Evolutionary conservation across 2,329 filamentous ascomycete species (phyloP).

Genomic region (Aulographum hederae): DNA sequence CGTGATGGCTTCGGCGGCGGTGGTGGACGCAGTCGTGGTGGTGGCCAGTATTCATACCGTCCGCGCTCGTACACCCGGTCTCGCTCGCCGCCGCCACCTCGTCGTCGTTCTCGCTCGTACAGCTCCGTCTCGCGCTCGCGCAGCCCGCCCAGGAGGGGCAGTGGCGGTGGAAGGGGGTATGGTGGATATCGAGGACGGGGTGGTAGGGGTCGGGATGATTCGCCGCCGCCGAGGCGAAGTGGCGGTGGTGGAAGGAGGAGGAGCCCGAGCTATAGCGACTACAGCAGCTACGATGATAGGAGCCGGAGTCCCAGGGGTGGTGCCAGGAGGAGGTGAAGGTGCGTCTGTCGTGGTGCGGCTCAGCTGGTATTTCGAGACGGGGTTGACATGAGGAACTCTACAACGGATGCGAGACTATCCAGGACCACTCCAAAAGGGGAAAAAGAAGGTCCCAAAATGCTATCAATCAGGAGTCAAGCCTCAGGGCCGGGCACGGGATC

Average conservation of each 20-base stretch:
- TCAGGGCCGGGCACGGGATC: no score
- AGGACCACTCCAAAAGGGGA: no score
- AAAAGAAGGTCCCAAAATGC: no score
- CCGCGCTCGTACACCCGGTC: neutral
- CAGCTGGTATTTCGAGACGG: no score
- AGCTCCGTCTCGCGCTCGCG: constrained; percentile 6
- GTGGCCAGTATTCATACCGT: no score
- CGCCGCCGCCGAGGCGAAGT: constrained; percentile 1
- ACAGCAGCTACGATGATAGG: constrained; percentile 6
- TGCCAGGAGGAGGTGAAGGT: no score
- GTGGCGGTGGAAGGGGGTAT: constrained; percentile 19
- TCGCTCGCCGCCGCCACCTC: neutral
- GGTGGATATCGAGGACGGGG: constrained; percentile 5
- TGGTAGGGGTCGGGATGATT: constrained; percentile 4
- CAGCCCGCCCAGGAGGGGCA: constrained; percentile 13
- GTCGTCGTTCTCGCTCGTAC: constrained; percentile 2
- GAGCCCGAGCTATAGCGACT: constrained; percentile 16
- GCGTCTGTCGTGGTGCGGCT: no score
- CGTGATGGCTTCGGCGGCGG: neutral
- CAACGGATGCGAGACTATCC: no score
- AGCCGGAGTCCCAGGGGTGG: constrained; percentile 2
- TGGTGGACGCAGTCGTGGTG: neutral
- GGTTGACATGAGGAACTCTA: no score
- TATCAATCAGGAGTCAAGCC: no score
- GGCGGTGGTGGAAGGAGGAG: constrained; percentile 9